Evolutionary conservation across 352 stramenopile species (phyloP), one percentile per base, ranked within the genome.

Genomic region (Peronospora belbahrii): DNA sequence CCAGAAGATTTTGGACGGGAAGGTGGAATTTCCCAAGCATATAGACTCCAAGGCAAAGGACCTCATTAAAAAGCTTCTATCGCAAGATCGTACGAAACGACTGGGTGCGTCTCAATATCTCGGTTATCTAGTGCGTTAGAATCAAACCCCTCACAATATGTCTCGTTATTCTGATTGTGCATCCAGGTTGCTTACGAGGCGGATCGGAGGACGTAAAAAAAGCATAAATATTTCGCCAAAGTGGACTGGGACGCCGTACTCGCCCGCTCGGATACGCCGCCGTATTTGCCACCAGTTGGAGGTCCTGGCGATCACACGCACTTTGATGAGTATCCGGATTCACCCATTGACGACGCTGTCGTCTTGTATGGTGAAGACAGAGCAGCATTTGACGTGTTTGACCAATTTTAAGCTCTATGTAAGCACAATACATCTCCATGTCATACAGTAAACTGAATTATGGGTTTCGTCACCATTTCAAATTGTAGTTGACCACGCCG

Each of bases 321-420:
- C 78, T 97, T 97, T 62, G 89, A 97, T 58, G 73, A 86, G 58
- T 97, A 97, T 61, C 87, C 88, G 2, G 87, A 97, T 55, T 95
- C 81, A 13, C 83, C 87, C 25, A 65, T 92, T 42, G 85, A 94
- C 49, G 74, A 92, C 53, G 80, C 78, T 25, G 67, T 82, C 35
- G 65, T 88, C 44, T 71, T 96, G 28, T 92, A 76, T 45, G 76
- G 79, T 17, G 78, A 93, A 46, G 87, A 96, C 52, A 76, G 83
- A 55, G 74, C 68, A 6, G 74, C 75, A 5, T 93, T 93, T 42
- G 75, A 90, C 46, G 75, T 85, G 50, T 91, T 93, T 67, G 77
- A 93, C 55, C 56, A 86, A 52, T 93, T 93, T 70, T 93, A 88
- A 70, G 33, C 45, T 56, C 31, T 38, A 48, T 68, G 45, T 41